phyloP scores from a whole-genome alignment of 75 land plant species.

The Selaginella moellendorffii region DNA sequence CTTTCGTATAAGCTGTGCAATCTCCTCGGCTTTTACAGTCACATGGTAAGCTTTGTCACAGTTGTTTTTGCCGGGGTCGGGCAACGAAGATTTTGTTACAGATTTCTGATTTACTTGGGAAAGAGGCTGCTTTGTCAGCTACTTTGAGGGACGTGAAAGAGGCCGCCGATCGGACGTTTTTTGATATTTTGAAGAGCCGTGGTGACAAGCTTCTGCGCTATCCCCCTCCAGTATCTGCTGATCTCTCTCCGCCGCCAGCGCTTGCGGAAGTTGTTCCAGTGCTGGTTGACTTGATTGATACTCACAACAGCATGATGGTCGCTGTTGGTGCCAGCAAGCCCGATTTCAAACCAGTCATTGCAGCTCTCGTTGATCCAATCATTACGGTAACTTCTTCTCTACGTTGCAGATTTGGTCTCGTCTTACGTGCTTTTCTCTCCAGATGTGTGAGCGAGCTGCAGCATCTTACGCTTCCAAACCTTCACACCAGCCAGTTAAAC shows the following conservation, averaged over 20 bases:
- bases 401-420: neutral
- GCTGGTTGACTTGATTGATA: conserved; percentile 64
- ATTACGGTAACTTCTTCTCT: conserved; percentile 40
- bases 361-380: conserved; percentile 76
- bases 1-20: conserved; percentile 80
- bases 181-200: conserved; percentile 64
- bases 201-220: conserved; percentile 86
- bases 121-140: conserved; percentile 66
- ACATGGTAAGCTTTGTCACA: conserved; percentile 43
- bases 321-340: conserved; percentile 72
- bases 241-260: conserved; percentile 89
- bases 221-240: conserved; percentile 74
- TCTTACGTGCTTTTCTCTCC: neutral
- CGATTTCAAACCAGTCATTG: conserved; percentile 71
- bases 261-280: conserved; percentile 76
- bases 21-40: conserved; percentile 68
- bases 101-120: conserved; percentile 81
- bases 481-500: conserved; percentile 27
- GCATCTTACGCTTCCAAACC: conserved; percentile 79
- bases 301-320: conserved; percentile 79
- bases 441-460: conserved; percentile 95
- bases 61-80: neutral
- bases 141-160: conserved; percentile 64
- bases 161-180: conserved; percentile 79
- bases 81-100: conserved; percentile 11